Percentiles rank a stretch among this genome's conserved stretches.
Evolutionary conservation across 129 eudicot genomes (phyloP).

Genomic region (Lactuca saligna): DNA sequence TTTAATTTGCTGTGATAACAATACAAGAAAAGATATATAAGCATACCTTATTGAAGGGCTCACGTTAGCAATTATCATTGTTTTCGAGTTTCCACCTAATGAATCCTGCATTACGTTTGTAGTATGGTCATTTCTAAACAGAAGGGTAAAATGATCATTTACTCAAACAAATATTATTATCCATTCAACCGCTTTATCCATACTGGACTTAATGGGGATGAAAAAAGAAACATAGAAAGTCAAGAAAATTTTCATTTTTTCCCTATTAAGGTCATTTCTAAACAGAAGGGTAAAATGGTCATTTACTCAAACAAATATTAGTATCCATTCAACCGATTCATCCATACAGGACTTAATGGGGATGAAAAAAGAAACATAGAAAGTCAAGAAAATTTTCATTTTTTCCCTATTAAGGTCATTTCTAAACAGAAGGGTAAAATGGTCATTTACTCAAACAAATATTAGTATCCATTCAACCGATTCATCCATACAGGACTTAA

Average conservation of each 20-base stretch:
- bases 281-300: neutral
- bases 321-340: too few relatives aligned
- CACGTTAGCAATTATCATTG: constrained; percentile 90
- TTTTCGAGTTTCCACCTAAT: constrained; percentile 93
- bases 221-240: too few relatives aligned
- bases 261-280: neutral
- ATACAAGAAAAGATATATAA: neutral
- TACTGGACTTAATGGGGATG: too few relatives aligned
- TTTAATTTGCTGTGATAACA: neutral
- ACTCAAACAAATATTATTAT: constrained; percentile 3
- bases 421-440: neutral
- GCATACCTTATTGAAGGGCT: constrained; percentile 85
- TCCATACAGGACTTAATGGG: too few relatives aligned
- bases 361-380: too few relatives aligned
- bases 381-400: too few relatives aligned
- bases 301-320: constrained; percentile 8
- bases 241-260: too few relatives aligned
- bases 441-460: neutral
- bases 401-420: neutral
- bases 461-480: too few relatives aligned
- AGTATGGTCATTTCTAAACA: neutral
- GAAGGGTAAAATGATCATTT: neutral
- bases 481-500: too few relatives aligned
- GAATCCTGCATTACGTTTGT: constrained; percentile 62
- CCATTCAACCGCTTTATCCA: too few relatives aligned